phyloP scores from a whole-genome alignment of 2,329 filamentous ascomycete genomes.

The Hypoxylon sp. region DNA sequence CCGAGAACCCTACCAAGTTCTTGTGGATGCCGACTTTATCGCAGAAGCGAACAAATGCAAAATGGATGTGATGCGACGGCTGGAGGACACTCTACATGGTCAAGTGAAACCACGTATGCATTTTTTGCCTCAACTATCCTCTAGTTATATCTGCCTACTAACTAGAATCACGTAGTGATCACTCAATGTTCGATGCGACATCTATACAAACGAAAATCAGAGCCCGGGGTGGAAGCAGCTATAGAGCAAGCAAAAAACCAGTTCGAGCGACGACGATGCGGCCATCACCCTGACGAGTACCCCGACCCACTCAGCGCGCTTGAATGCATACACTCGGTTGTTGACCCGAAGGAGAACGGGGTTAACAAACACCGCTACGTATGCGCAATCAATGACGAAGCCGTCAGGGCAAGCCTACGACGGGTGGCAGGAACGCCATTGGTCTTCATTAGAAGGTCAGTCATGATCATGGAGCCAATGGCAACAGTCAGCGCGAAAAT shows the following conservation, averaged over 20 bases:
- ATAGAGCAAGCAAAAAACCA: conserved; percentile 77
- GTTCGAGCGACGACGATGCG: conserved; percentile 79
- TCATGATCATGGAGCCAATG: conserved; percentile 85
- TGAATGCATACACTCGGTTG: conserved; percentile 77
- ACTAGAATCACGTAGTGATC: conserved; percentile 63
- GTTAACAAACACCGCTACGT: conserved; percentile 83
- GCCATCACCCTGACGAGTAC: conserved; percentile 76
- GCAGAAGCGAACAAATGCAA: conserved; percentile 83
- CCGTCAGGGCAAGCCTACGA: conserved; percentile 70
- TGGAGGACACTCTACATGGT: conserved; percentile 86
- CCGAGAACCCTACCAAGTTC: conserved; percentile 91
- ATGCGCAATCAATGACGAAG: conserved; percentile 75
- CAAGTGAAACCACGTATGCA: conserved; percentile 82
- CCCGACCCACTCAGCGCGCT: conserved; percentile 73
- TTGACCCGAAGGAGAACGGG: conserved; percentile 77
- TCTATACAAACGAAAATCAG: conserved; percentile 70
- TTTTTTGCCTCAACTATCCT: conserved; percentile 27
- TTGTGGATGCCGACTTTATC: conserved; percentile 88
- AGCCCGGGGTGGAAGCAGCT: conserved; percentile 63
- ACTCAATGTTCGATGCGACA: conserved; percentile 84
- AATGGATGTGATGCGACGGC: conserved; percentile 82
- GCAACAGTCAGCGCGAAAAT: conserved; percentile 69
- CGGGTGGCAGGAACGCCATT: conserved; percentile 76
- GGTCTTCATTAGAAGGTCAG: conserved; percentile 79
- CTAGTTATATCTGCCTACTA: background rate